These are phyloP conservation scores for Psilocybe cyanescens DNA, from an alignment of 768 basidiomycete species.

Conservation along the genomic window DNA sequence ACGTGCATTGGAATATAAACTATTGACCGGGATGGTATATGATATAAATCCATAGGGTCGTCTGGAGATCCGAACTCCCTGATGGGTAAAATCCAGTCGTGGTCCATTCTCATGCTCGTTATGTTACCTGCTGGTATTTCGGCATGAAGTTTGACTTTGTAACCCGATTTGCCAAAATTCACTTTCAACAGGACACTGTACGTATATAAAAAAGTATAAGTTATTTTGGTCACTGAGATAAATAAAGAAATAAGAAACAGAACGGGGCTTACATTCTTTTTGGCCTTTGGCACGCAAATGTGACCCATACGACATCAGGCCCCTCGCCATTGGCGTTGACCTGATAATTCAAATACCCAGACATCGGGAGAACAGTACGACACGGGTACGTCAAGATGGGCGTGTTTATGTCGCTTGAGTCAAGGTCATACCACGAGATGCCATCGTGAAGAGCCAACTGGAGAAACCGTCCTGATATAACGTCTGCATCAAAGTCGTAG, in stretches of 20 bases:
- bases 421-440: slow-evolving; percentile 29
- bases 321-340: slow-evolving; percentile 26
- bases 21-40: slow-evolving; percentile 24
- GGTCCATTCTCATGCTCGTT: slow-evolving; percentile 20
- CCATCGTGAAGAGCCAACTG: slow-evolving; percentile 20
- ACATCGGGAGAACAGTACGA: slow-evolving; percentile 15
- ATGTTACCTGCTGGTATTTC: slow-evolving; percentile 18
- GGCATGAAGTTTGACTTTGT: slow-evolving; percentile 19
- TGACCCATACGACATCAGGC: slow-evolving; percentile 24
- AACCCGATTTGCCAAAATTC: slow-evolving; percentile 9
- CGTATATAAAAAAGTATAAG: slow-evolving; percentile 1
- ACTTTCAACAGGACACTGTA: slow-evolving; percentile 23
- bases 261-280: slow-evolving; percentile 19
- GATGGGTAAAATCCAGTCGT: slow-evolving; percentile 27
- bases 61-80: slow-evolving; percentile 22
- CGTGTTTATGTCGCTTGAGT: slow-evolving; percentile 16
- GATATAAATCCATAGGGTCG: slow-evolving; percentile 26
- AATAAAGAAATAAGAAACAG: background rate
- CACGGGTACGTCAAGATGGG: slow-evolving; percentile 26
- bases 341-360: slow-evolving; percentile 22
- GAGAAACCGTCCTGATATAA: slow-evolving; percentile 28
- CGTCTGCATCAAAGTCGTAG: slow-evolving; percentile 24
- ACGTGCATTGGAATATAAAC: slow-evolving; percentile 25
- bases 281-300: slow-evolving; percentile 18
- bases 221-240: background rate